Percentiles rank a stretch among this genome's conserved stretches.
phyloP scores from a whole-genome alignment of 257 asterid species.

The Verbascum thapsus region DNA sequence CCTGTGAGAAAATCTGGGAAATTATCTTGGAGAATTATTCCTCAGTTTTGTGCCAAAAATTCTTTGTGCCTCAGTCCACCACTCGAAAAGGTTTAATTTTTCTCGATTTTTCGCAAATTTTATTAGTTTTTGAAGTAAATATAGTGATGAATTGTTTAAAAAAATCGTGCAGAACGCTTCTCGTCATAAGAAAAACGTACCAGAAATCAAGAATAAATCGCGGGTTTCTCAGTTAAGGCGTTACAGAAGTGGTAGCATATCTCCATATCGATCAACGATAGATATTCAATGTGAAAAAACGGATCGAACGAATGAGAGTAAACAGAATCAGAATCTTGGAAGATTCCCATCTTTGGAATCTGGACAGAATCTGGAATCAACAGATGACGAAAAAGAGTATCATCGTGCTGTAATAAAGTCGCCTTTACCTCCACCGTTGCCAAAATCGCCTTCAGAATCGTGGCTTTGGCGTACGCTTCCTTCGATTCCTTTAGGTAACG shows the following conservation, averaged over 20 bases:
- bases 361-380: slow-evolving; percentile 1
- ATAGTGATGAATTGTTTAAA: not conserved
- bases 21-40: slow-evolving; percentile 48
- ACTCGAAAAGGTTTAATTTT: slow-evolving; percentile 32
- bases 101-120: not conserved
- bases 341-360: slow-evolving; percentile 14
- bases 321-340: slow-evolving; percentile 15
- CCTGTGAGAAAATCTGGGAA: slow-evolving; percentile 50
- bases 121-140: not conserved
- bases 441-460: slow-evolving; percentile 73
- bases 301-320: slow-evolving; percentile 19
- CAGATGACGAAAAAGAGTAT: slow-evolving; percentile 19
- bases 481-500: no score
- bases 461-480: slow-evolving; percentile 54
- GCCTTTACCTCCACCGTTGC: slow-evolving; percentile 56
- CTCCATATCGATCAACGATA: slow-evolving; percentile 45
- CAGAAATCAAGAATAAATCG: slow-evolving; percentile 35
- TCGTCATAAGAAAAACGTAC: slow-evolving; percentile 45
- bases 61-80: slow-evolving; percentile 50
- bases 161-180: slow-evolving; percentile 41
- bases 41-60: slow-evolving; percentile 56
- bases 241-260: slow-evolving; percentile 48
- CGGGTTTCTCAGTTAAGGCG: slow-evolving; percentile 47
- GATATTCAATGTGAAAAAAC: not conserved
- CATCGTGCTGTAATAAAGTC: slow-evolving; percentile 30